Conservation (phyloP, 305 asterid genomes). For the Galium porrigens region DNA sequence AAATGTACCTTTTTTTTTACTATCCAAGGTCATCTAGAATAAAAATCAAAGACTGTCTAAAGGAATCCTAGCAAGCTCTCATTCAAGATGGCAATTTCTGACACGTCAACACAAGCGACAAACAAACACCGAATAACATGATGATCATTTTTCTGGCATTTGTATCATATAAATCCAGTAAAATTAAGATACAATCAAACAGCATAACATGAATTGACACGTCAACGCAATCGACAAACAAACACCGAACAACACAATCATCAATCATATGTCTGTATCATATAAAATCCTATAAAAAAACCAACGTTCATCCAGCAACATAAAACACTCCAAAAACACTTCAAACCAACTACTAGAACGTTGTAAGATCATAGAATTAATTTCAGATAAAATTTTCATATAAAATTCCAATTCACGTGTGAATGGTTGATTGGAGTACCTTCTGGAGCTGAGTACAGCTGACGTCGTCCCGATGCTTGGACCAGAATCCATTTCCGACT, state of each 20-base stretch:
- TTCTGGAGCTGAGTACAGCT: constrained; percentile 70
- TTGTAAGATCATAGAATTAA: constrained; percentile 15
- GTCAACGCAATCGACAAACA: background rate
- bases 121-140: background rate
- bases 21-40: too few species aligned
- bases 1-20: too few species aligned
- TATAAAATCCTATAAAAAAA: too few species aligned
- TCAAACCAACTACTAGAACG: constrained; percentile 10
- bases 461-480: constrained; percentile 51
- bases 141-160: background rate
- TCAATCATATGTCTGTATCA: background rate
- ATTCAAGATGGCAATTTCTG: background rate
- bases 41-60: background rate
- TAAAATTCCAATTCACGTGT: background rate
- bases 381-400: background rate
- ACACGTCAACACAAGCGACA: background rate
- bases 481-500: constrained; percentile 63
- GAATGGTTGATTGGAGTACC: constrained; percentile 30
- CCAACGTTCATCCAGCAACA: background rate
- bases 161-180: background rate
- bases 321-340: constrained; percentile 6
- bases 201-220: background rate
- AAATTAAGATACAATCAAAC: background rate
- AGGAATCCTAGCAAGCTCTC: too few species aligned
- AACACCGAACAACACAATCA: background rate